Percentiles rank a stretch among this genome's conserved stretches.
Evolutionary conservation across 306 rosid species (phyloP).

Genomic region (Clitoria ternatea): DNA sequence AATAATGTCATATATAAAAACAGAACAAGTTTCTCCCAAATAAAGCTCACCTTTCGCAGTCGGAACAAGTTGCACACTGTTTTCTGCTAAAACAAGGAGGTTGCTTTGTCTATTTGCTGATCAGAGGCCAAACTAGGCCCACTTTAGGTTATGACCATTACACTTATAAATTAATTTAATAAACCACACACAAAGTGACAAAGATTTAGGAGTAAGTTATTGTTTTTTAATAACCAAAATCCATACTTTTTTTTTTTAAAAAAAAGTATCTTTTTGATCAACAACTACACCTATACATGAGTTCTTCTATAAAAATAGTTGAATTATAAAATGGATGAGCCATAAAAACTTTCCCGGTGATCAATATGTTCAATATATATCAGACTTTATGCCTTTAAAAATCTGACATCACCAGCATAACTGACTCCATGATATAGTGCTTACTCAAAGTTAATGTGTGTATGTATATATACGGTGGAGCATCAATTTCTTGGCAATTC

Average conservation of each 20-base stretch:
- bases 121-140: conserved; percentile 23
- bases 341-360: background rate
- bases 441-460: background rate
- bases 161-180: background rate
- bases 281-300: no score
- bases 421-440: background rate
- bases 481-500: conserved; percentile 16
- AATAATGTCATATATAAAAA: no score
- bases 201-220: no score
- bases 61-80: conserved; percentile 35
- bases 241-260: no score
- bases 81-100: conserved; percentile 40
- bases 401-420: background rate
- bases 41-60: no score
- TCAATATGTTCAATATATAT: background rate
- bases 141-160: conserved; percentile 39
- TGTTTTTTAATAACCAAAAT: no score
- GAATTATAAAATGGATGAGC: background rate
- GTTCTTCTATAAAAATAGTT: no score
- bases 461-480: conserved; percentile 23
- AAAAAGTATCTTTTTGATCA: no score
- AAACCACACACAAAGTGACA: background rate
- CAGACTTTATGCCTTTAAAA: background rate
- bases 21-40: no score
- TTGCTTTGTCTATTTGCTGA: conserved; percentile 39